Conservation (phyloP, 345 rosid genomes). For the Rhizophora mangle region DNA sequence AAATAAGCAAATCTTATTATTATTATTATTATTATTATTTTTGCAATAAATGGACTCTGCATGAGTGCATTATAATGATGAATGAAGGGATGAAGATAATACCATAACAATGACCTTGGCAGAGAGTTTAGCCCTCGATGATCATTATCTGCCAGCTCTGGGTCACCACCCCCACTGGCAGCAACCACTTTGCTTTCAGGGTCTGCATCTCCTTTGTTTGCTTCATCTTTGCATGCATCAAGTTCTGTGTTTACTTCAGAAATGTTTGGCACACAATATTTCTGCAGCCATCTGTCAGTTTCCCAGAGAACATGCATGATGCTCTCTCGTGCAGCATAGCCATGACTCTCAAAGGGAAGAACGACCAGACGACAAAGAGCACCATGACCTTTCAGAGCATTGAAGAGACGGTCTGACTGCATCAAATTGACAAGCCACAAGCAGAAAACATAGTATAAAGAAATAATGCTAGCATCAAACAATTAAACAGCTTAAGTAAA, state of each 20-base stretch:
- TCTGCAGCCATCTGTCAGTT: constrained; percentile 93
- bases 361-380: constrained; percentile 82
- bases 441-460: constrained; percentile 9
- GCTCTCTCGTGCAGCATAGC: constrained; percentile 91
- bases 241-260: constrained; percentile 45
- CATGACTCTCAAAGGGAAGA: constrained; percentile 97
- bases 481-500: constrained; percentile 7
- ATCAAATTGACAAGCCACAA: constrained; percentile 17
- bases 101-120: constrained; percentile 62
- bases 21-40: not conserved
- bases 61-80: not conserved
- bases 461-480: constrained; percentile 5
- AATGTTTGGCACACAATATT: constrained; percentile 62
- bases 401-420: constrained; percentile 95
- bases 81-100: constrained; percentile 9
- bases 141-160: constrained; percentile 46
- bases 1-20: not conserved
- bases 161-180: constrained; percentile 57
- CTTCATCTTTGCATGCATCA: constrained; percentile 32
- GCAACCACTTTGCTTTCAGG: constrained; percentile 43
- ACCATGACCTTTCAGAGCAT: constrained; percentile 95
- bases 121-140: constrained; percentile 26
- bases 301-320: constrained; percentile 99
- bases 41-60: not conserved
- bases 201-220: constrained; percentile 33